A percentile compares a stretch with the other conserved stretches of the same genome.
Conservation (phyloP, 441 rosid species). For the Sinapis alba region DNA sequence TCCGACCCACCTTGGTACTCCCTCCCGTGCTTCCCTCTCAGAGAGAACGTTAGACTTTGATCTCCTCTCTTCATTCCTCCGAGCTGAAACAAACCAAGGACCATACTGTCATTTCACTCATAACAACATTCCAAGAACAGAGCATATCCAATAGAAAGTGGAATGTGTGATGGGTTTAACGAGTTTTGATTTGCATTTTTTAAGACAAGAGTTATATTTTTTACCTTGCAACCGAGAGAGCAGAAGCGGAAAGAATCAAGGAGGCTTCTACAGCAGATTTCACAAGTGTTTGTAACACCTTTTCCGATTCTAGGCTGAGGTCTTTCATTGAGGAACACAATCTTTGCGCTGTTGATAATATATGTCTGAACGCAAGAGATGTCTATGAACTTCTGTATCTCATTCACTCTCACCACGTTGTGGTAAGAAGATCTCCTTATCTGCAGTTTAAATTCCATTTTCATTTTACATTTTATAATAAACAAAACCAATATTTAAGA, state of each 20-base stretch:
- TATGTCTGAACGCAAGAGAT: conserved; percentile 85
- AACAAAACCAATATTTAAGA: neutral
- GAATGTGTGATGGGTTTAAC: conserved; percentile 1
- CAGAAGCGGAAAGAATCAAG: conserved; percentile 92
- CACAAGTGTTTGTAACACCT: conserved; percentile 90
- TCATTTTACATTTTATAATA: neutral
- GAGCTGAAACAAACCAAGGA: conserved; percentile 47
- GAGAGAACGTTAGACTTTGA: conserved; percentile 56
- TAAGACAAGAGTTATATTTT: neutral
- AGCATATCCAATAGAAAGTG: neutral
- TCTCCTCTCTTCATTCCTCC: conserved; percentile 78
- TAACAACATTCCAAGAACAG: conserved; percentile 21
- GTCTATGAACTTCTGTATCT: conserved; percentile 79
- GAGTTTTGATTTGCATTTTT: neutral
- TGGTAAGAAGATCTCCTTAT: conserved; percentile 92
- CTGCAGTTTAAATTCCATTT: conserved; percentile 39
- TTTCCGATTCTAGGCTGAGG: conserved; percentile 92
- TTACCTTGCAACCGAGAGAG: conserved; percentile 92
- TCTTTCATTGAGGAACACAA: conserved; percentile 78
- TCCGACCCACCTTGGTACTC: conserved; percentile 63
- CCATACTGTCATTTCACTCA: conserved; percentile 23
- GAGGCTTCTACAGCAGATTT: conserved; percentile 77
- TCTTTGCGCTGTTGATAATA: conserved; percentile 86
- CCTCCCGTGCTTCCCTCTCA: conserved; percentile 50
- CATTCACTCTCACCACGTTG: conserved; percentile 82